These are phyloP conservation scores for Meyerozyma guilliermondii DNA, from an alignment of 1,139 yeast genomes.

Conservation along the genomic window DNA sequence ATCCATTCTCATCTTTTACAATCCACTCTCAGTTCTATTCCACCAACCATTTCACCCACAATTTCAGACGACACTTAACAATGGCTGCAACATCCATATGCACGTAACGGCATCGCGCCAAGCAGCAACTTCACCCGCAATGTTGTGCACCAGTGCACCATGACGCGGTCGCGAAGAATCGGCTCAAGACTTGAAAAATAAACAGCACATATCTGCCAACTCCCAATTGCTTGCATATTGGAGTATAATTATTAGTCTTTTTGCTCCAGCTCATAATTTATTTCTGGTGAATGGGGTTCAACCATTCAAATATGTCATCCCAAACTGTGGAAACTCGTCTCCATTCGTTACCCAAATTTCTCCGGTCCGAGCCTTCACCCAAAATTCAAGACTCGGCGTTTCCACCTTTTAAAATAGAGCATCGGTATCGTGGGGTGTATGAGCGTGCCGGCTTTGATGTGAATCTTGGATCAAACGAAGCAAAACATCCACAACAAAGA, in stretches of 20 bases:
- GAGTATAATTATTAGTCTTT: neutral
- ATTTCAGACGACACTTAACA: too few species aligned
- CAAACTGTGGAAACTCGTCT: slow-evolving; percentile 7
- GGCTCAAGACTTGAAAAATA: neutral
- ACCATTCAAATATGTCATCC: neutral
- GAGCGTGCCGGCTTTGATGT: slow-evolving; percentile 67
- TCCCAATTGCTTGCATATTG: neutral
- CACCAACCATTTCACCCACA: too few species aligned
- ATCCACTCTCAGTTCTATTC: too few species aligned
- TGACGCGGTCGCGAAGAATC: neutral
- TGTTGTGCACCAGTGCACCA: neutral
- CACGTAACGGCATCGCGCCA: neutral
- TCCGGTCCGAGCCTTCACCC: slow-evolving; percentile 27
- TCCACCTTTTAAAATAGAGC: slow-evolving; percentile 55
- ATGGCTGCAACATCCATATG: slow-evolving; percentile 1
- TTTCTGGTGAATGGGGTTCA: neutral
- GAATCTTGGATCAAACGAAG: slow-evolving; percentile 17
- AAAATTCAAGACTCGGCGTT: slow-evolving; percentile 41
- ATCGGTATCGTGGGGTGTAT: slow-evolving; percentile 53
- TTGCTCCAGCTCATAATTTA: neutral
- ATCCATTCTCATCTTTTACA: too few species aligned
- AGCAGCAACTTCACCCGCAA: too few species aligned
- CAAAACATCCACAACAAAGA: neutral
- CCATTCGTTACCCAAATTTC: slow-evolving; percentile 24
- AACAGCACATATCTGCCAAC: neutral